phyloP scores from a whole-genome alignment of 495 filamentous ascomycete species.

The Trypethelium eluteriae region DNA sequence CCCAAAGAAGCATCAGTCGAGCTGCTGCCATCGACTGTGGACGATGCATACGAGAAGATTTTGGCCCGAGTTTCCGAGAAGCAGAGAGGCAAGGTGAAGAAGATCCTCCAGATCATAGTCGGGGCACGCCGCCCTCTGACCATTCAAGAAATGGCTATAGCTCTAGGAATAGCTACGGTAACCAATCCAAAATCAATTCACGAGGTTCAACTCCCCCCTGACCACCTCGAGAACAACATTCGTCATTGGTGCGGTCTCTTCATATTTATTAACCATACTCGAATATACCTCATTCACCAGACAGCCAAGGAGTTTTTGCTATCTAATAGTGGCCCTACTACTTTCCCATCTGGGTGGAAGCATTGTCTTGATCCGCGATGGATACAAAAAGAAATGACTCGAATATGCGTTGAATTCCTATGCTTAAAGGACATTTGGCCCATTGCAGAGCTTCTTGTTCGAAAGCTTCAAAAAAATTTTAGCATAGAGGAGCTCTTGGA shows the following conservation, averaged over 20 bases:
- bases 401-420: not conserved
- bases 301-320: conserved; percentile 14
- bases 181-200: not conserved
- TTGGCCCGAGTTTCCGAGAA: not conserved
- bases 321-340: not conserved
- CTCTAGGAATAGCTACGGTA: not conserved
- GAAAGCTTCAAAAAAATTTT: not conserved
- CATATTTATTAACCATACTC: not conserved
- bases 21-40: not conserved
- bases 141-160: not conserved
- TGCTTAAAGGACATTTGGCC: not conserved
- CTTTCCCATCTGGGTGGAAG: not conserved
- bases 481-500: not conserved
- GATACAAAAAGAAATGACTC: not conserved
- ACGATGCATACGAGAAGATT: conserved; percentile 12
- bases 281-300: conserved; percentile 11
- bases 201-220: not conserved
- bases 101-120: not conserved
- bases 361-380: not conserved
- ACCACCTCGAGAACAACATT: not conserved
- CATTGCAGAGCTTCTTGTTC: not conserved
- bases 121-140: not conserved
- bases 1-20: not conserved
- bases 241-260: conserved; percentile 5
- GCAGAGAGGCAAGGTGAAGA: not conserved